Evolutionary conservation across 805 yeast species (phyloP).

Genomic region (Cyberlindnera xishuangbannaensis): DNA sequence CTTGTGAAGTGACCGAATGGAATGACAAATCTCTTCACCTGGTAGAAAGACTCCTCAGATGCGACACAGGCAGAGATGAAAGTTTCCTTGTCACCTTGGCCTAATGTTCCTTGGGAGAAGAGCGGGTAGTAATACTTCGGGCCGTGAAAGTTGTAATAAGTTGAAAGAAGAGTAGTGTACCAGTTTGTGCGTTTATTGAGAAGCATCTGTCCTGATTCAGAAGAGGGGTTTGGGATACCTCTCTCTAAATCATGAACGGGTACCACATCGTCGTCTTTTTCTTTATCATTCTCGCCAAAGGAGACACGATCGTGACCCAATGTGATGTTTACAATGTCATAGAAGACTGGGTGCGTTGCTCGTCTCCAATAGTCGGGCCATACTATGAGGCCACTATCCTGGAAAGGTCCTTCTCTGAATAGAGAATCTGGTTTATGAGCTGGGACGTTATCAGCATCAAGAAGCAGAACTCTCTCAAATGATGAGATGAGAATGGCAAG

Average conservation of each 20-base stretch:
- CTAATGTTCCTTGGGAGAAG: constrained; percentile 64
- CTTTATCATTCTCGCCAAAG: constrained; percentile 15
- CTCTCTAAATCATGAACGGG: constrained; percentile 53
- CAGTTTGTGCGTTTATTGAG: constrained; percentile 53
- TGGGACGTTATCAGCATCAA: constrained; percentile 76
- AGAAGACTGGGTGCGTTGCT: constrained; percentile 64
- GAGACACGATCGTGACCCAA: constrained; percentile 31
- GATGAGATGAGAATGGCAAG: constrained; percentile 67
- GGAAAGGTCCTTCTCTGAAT: constrained; percentile 49
- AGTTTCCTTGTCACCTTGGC: constrained; percentile 76
- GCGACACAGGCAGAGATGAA: constrained; percentile 59
- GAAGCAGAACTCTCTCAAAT: constrained; percentile 62
- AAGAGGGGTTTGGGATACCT: constrained; percentile 57
- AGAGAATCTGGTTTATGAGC: constrained; percentile 51
- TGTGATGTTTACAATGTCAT: constrained; percentile 53
- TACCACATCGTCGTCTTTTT: constrained; percentile 12
- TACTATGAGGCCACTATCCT: constrained; percentile 39
- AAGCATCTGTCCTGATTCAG: constrained; percentile 64
- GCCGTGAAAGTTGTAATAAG: constrained; percentile 62
- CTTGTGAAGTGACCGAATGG: constrained; percentile 35
- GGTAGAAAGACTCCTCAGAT: constrained; percentile 40
- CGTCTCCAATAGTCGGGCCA: constrained; percentile 91
- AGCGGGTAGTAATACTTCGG: constrained; percentile 62
- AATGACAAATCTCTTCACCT: constrained; percentile 34
- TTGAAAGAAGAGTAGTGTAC: constrained; percentile 49